These are phyloP conservation scores for Euryodendron excelsum DNA, from an alignment of 148 eudicot species.

Conservation along the genomic window DNA sequence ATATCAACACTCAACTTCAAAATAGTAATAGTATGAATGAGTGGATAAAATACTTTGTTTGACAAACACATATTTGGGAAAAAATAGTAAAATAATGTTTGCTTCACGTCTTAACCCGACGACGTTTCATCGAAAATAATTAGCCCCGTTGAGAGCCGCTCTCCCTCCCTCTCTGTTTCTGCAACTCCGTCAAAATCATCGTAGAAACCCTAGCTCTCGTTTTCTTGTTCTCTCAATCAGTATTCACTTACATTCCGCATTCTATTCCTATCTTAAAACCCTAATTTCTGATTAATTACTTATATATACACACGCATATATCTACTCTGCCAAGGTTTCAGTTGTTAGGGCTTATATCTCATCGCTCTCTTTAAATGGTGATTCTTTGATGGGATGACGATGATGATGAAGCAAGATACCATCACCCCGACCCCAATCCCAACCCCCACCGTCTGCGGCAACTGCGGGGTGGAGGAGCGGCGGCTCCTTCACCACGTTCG, in stretches of 20 bases:
- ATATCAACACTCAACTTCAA: no score
- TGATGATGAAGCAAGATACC: constrained; percentile 8
- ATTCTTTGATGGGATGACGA: neutral
- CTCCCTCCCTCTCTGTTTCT: neutral
- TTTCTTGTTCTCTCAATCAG: neutral
- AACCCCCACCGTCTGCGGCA: constrained; percentile 36
- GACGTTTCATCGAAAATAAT: neutral
- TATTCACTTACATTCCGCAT: neutral
- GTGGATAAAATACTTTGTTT: no score
- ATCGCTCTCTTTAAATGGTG: neutral
- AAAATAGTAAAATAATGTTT: no score
- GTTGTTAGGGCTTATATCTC: constrained; percentile 8
- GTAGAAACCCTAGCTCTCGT: neutral
- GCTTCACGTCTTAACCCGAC: no score
- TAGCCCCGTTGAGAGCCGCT: neutral
- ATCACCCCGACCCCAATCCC: constrained; percentile 15
- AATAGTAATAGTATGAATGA: no score
- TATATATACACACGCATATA: neutral
- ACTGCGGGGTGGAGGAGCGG: constrained; percentile 55
- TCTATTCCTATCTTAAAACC: constrained; percentile 18
- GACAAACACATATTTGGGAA: no score
- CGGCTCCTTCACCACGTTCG: constrained; percentile 67
- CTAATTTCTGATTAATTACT: constrained; percentile 12
- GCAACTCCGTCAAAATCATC: constrained; percentile 5
- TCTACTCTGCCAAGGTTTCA: constrained; percentile 3